A percentile compares a stretch with the other conserved stretches of the same genome.
These are phyloP conservation scores for Echinosophora koreensis DNA, from an alignment of 306 rosid genomes.

Conservation along the genomic window DNA sequence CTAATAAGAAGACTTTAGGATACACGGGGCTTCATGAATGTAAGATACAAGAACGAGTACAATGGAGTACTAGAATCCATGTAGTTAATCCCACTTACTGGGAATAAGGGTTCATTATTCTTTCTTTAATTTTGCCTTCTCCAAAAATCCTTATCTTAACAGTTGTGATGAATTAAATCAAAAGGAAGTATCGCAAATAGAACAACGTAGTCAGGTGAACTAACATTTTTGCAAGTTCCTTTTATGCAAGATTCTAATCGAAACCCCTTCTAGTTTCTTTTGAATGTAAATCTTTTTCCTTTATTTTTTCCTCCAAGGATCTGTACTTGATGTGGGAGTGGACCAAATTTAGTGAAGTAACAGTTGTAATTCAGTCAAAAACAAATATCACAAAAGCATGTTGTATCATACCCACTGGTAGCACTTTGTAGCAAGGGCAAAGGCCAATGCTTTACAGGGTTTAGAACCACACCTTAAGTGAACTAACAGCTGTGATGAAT, in stretches of 20 bases:
- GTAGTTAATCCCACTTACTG: too few species aligned
- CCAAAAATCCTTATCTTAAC: neutral
- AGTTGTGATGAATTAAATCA: neutral
- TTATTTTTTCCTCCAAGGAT: neutral
- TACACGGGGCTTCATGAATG: neutral
- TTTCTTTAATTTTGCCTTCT: neutral
- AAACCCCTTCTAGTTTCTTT: conserved; percentile 5
- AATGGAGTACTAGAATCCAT: too few species aligned
- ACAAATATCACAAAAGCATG: conserved; percentile 8
- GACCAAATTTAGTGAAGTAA: neutral
- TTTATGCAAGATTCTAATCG: neutral
- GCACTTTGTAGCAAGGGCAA: neutral
- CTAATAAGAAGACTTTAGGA: neutral
- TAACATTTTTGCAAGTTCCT: neutral
- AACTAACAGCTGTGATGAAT: conserved; percentile 24
- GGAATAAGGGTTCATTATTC: too few species aligned
- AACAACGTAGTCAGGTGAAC: neutral
- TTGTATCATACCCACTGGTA: conserved; percentile 3
- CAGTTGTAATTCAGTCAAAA: neutral
- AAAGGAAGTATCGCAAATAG: neutral
- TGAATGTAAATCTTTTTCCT: neutral
- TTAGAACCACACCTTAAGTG: conserved; percentile 1
- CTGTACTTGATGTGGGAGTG: neutral
- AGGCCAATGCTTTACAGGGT: neutral
- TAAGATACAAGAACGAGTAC: too few species aligned